phyloP scores from a whole-genome alignment of 805 yeast species.

The Sugiyamaella americana region DNA sequence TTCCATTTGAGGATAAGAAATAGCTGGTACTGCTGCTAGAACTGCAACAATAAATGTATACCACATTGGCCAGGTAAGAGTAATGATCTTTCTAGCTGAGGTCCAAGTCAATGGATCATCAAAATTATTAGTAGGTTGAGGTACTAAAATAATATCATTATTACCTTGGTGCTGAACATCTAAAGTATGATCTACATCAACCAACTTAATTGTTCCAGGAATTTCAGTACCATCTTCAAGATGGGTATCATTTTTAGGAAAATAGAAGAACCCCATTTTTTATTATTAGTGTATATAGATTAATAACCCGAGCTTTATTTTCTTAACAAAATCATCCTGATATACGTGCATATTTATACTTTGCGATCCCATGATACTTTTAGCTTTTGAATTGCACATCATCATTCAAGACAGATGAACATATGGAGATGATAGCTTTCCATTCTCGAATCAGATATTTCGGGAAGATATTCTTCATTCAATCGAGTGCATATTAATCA shows the following conservation, averaged over 20 bases:
- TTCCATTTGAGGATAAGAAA: conserved; percentile 5
- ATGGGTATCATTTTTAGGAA: conserved; percentile 6
- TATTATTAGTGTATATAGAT: background rate
- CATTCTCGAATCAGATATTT: too few relatives aligned
- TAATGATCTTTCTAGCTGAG: background rate
- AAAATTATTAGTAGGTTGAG: conserved; percentile 60
- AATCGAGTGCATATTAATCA: too few relatives aligned
- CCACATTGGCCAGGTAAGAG: conserved; percentile 4
- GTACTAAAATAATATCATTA: conserved; percentile 42
- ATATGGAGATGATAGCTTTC: too few relatives aligned
- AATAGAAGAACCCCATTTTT: background rate
- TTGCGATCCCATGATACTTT: too few relatives aligned
- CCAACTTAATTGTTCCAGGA: conserved; percentile 2
- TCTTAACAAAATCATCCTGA: too few relatives aligned
- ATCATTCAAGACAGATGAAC: too few relatives aligned
- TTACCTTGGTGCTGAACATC: conserved; percentile 5
- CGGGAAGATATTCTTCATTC: too few relatives aligned
- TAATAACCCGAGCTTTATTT: too few relatives aligned
- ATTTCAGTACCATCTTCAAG: conserved; percentile 7
- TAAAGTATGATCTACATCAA: conserved; percentile 8
- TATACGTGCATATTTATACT: too few relatives aligned
- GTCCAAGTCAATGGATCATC: conserved; percentile 66
- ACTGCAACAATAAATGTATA: conserved; percentile 8
- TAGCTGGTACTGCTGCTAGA: conserved; percentile 8
- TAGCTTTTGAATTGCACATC: too few relatives aligned